Conservation (phyloP, 441 rosid genomes). For the Bruguiera hainesii region DNA sequence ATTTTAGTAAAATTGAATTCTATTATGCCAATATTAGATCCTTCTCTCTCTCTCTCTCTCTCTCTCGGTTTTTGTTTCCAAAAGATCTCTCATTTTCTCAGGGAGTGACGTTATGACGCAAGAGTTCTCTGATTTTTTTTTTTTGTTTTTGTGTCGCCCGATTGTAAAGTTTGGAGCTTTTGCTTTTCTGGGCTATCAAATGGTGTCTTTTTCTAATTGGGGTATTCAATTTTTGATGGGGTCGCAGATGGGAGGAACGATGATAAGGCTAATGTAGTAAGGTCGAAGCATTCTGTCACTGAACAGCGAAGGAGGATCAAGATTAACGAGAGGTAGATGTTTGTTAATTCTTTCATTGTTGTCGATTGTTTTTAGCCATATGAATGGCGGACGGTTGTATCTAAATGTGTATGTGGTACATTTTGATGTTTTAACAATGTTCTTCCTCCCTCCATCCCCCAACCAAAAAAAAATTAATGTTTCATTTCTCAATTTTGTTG, state of each 20-base stretch:
- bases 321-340: constrained; percentile 95
- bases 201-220: constrained; percentile 1
- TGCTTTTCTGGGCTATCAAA: constrained; percentile 1
- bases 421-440: no score
- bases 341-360: constrained; percentile 13
- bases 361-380: no score
- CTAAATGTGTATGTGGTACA: no score
- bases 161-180: constrained; percentile 13
- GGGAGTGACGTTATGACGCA: neutral
- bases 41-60: constrained; percentile 1
- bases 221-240: constrained; percentile 7
- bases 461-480: no score
- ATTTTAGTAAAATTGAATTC: neutral
- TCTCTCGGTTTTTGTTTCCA: neutral
- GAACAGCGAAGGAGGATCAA: constrained; percentile 96
- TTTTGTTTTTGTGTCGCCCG: constrained; percentile 1
- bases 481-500: no score
- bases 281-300: constrained; percentile 97
- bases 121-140: constrained; percentile 5
- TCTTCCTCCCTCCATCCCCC: no score
- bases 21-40: constrained; percentile 29
- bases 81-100: neutral
- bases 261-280: constrained; percentile 65
- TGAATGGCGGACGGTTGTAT: no score
- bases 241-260: constrained; percentile 57